These are phyloP conservation scores for Paxillus rubicundulus DNA, from an alignment of 768 basidiomycete species.

Conservation along the genomic window DNA sequence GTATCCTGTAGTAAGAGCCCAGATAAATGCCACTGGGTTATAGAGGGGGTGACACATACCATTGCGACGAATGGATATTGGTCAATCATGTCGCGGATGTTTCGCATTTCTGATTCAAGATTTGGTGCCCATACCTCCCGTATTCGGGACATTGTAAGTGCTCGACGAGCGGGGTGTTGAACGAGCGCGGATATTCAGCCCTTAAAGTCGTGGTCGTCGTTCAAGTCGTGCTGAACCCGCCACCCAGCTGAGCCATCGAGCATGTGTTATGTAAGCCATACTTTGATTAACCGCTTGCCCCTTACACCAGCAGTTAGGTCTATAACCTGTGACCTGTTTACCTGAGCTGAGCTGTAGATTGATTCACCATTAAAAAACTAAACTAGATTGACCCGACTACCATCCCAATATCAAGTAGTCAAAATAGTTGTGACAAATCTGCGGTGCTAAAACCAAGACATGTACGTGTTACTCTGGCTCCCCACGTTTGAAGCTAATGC, in stretches of 20 bases:
- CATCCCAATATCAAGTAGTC: conserved; percentile 7
- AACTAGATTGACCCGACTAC: not conserved
- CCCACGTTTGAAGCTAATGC: conserved; percentile 53
- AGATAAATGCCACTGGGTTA: conserved; percentile 7
- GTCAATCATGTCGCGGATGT: conserved; percentile 84
- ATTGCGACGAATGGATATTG: conserved; percentile 93
- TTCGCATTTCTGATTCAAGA: conserved; percentile 89
- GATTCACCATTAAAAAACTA: not conserved
- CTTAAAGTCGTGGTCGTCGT: conserved; percentile 18
- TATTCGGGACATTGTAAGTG: conserved; percentile 69
- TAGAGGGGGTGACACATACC: conserved; percentile 48
- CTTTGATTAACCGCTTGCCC: not conserved
- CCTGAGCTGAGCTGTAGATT: not conserved
- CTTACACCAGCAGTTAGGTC: not conserved
- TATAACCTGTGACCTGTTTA: too few species aligned
- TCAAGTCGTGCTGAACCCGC: conserved; percentile 10
- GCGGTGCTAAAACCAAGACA: conserved; percentile 59
- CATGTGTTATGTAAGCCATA: conserved; percentile 26
- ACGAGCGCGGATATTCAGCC: conserved; percentile 1
- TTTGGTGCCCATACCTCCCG: conserved; percentile 95
- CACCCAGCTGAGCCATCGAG: conserved; percentile 10
- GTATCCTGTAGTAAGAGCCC: conserved; percentile 66
- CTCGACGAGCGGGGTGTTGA: not conserved
- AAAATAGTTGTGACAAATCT: not conserved
- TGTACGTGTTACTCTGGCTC: conserved; percentile 55